Evolutionary conservation across 345 rosid species (phyloP).

Genomic region (Lumnitzera littorea): DNA sequence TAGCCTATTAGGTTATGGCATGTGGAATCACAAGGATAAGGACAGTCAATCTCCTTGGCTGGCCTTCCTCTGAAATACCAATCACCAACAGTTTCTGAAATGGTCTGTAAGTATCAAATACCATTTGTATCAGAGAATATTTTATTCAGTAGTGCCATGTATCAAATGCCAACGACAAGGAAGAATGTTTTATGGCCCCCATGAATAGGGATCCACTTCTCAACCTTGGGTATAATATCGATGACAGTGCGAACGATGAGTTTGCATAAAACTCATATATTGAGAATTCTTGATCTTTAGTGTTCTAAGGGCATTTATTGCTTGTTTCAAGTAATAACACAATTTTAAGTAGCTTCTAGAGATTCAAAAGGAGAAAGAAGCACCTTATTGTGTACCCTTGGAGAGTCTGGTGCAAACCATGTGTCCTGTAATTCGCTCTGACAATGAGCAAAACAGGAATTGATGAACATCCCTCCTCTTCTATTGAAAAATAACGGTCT

Average conservation of each 20-base stretch:
- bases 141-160: no score
- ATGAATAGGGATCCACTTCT: no score
- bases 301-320: neutral
- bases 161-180: no score
- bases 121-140: no score
- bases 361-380: neutral
- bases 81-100: conserved; percentile 82
- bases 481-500: conserved; percentile 25
- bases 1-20: conserved; percentile 65
- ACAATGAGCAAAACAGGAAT: conserved; percentile 95
- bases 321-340: neutral
- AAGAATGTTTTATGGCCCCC: no score
- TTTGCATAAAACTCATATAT: no score
- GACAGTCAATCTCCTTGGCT: conserved; percentile 52
- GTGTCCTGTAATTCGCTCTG: conserved; percentile 83
- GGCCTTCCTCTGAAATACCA: conserved; percentile 70
- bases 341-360: no score
- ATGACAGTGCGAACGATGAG: no score
- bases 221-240: no score
- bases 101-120: conserved; percentile 34
- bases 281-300: no score
- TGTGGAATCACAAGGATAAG: conserved; percentile 70
- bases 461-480: conserved; percentile 75
- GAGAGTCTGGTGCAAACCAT: conserved; percentile 79
- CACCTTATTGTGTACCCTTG: conserved; percentile 65